These are phyloP conservation scores for Scedosporium dehoogii DNA, from an alignment of 2,329 filamentous ascomycete species.

Conservation along the genomic window DNA sequence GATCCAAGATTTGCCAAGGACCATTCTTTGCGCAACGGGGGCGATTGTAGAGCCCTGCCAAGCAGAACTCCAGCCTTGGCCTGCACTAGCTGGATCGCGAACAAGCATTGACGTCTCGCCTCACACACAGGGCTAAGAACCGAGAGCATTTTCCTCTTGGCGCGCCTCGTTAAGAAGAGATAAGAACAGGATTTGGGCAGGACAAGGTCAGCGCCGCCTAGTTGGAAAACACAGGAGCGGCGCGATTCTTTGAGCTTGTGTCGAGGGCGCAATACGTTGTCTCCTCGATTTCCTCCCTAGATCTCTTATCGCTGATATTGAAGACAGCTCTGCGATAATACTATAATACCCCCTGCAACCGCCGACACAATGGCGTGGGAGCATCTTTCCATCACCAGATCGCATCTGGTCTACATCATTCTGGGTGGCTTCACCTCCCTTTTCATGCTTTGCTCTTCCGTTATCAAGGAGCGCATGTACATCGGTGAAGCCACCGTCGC, in stretches of 20 bases:
- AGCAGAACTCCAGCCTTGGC: background rate
- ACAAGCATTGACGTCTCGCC: background rate
- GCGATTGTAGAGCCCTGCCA: background rate
- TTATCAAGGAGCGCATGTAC: conserved; percentile 97
- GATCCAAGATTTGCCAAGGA: background rate
- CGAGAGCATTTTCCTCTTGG: background rate
- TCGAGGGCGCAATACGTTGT: background rate
- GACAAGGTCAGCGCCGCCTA: no score
- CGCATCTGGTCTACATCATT: conserved; percentile 97
- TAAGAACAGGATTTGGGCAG: no score
- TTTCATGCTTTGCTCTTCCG: conserved; percentile 96
- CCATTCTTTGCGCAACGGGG: background rate
- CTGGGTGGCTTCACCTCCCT: conserved; percentile 93
- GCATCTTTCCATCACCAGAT: conserved; percentile 77
- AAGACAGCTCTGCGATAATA: background rate
- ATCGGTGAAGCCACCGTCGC: conserved; percentile 97
- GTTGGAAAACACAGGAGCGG: no score
- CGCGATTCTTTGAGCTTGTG: no score
- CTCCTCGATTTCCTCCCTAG: background rate
- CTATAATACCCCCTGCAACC: background rate
- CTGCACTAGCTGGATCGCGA: background rate
- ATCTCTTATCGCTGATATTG: background rate
- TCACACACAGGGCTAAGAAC: background rate
- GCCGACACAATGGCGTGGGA: conserved; percentile 63
- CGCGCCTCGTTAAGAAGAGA: no score